Evolutionary conservation across 495 filamentous ascomycete species (phyloP).

Genomic region (Aspergillus wentii): DNA sequence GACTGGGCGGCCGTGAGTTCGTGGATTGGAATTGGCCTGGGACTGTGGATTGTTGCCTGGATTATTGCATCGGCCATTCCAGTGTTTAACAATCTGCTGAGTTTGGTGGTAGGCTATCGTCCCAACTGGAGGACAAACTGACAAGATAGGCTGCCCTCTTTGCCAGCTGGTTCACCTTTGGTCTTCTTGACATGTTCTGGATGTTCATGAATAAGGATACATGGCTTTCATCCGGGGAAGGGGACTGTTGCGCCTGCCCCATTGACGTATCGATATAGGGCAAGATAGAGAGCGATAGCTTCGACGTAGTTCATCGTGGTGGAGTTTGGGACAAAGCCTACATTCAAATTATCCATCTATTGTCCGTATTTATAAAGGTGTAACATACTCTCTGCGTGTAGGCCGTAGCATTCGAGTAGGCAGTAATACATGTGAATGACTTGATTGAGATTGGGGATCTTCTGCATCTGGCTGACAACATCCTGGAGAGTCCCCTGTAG

Average conservation of each 20-base stretch:
- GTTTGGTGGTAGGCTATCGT: too few relatives aligned
- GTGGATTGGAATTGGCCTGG: constrained; percentile 55
- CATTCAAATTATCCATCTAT: background rate
- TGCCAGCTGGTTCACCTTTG: constrained; percentile 42
- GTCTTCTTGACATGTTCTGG: constrained; percentile 40
- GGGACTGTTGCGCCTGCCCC: constrained; percentile 20
- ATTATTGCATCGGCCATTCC: constrained; percentile 69
- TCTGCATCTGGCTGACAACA: constrained; percentile 12
- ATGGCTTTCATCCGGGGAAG: constrained; percentile 34
- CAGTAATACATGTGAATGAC: constrained; percentile 27
- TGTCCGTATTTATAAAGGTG: constrained; percentile 32
- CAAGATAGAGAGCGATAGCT: constrained; percentile 33
- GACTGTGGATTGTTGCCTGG: constrained; percentile 63
- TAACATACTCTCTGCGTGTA: constrained; percentile 19
- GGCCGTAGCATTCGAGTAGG: constrained; percentile 18
- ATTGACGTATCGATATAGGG: constrained; percentile 27
- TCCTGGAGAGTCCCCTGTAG: constrained; percentile 14
- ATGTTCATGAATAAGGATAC: constrained; percentile 31
- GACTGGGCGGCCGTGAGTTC: constrained; percentile 42
- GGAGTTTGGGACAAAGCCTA: constrained; percentile 8
- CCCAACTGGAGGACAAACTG: too few relatives aligned
- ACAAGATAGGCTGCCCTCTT: constrained; percentile 40
- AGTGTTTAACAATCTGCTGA: constrained; percentile 62
- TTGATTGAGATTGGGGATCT: constrained; percentile 16
- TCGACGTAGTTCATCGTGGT: constrained; percentile 21